Base-by-base conservation (phyloP, 306 rosid genomes). In the Begonia masoniana region DNA sequence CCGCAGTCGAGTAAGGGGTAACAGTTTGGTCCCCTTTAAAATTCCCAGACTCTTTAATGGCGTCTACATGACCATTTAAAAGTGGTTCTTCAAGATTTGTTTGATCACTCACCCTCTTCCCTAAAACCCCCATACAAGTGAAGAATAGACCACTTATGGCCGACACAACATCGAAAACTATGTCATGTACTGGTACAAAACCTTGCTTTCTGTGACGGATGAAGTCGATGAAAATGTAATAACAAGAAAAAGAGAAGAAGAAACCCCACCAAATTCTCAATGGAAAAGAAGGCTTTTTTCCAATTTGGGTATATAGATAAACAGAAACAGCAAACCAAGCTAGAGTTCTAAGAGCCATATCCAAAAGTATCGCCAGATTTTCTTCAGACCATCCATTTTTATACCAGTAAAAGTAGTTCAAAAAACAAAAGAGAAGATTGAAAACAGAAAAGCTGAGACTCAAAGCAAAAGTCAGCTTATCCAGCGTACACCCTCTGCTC, bases 251-350 rank as follows among this genome's bases (percentile, higher is more conserved):
- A 58, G 65, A 65, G 39, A 68, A 63, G 63, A 56, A 82, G 26
- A 56, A 69, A 77, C 82, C 62, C 80, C 69, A 73, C 75, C 81
- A 85, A 63, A 79, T 52, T 68, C 81, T 77, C 54, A 85, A 62
- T 50, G 62, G 55, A 36, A 26, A 11, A 2, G 80, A 73, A 42
- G 62, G 70, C 53, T 61, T 57, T 4, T 36, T 15, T 39, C 52
- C 71, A 31, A 62, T 45, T n/a, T 46, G 62, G 56, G 64, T 24
- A 36, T 66, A 51, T 57, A 85, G 65, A 58, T 63, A 74, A 42
- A 72, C 68, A 63, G 56, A 69, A 56, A 78, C 50, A 10, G 49
- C 60, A 54, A 59, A 76, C 95, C 86, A 81, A 43, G 71, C 50
- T 43, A 71, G 63, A 39, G 77, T 50, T 65, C 67, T 72, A 24